phyloP scores from a whole-genome alignment of 2,329 filamentous ascomycete species.

The Sclerotinia spermophila region DNA sequence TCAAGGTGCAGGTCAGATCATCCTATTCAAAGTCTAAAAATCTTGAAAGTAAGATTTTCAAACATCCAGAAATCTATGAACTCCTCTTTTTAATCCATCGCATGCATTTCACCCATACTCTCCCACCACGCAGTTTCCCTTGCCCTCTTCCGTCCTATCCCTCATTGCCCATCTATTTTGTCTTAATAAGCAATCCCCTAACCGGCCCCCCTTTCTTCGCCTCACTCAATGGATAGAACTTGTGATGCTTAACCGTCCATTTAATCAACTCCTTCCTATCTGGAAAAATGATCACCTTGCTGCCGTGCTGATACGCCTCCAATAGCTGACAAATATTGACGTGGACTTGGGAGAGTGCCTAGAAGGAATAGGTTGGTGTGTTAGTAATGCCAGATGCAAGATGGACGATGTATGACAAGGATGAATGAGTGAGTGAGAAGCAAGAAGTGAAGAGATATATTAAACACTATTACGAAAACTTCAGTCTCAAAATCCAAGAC shows the following conservation, averaged over 20 bases:
- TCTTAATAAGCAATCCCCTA: neutral
- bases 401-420: neutral
- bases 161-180: neutral
- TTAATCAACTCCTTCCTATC: neutral
- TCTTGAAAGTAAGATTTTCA: neutral
- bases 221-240: neutral
- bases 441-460: neutral
- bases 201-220: neutral
- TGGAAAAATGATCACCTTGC: neutral
- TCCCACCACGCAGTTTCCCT: neutral
- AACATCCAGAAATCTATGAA: neutral
- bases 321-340: conserved; percentile 1
- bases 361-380: neutral
- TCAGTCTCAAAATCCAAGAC: neutral
- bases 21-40: neutral
- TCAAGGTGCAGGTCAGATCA: neutral
- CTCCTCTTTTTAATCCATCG: neutral
- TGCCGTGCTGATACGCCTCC: too few relatives aligned
- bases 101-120: neutral
- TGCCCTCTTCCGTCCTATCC: neutral
- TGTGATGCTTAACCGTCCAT: neutral
- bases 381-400: neutral
- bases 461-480: neutral
- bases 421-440: neutral
- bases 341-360: neutral